Evolutionary conservation across 805 yeast genomes (phyloP).

Genomic region (Yarrowia phangngaensis): DNA sequence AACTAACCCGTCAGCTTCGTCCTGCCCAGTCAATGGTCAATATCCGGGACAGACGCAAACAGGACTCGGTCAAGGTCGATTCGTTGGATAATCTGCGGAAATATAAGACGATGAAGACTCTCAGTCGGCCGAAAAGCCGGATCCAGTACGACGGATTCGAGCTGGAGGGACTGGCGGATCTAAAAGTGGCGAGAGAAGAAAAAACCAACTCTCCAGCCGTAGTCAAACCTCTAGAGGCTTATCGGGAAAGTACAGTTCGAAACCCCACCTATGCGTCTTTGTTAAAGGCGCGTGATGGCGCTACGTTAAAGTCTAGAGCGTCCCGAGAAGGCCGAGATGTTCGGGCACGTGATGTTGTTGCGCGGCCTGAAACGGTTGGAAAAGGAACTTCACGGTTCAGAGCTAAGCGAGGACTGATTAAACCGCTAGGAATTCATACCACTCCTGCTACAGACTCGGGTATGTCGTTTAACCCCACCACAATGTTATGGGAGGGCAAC

Average conservation of each 20-base stretch:
- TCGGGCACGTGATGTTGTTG: not conserved
- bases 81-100: constrained; percentile 6
- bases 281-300: constrained; percentile 8
- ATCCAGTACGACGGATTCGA: constrained; percentile 17
- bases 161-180: constrained; percentile 15
- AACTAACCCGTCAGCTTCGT: not conserved
- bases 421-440: not conserved
- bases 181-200: constrained; percentile 6
- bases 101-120: constrained; percentile 12
- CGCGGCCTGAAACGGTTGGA: too few species aligned
- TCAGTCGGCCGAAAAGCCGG: constrained; percentile 1
- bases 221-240: constrained; percentile 9
- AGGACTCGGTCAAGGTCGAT: constrained; percentile 14
- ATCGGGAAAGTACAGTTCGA: constrained; percentile 12
- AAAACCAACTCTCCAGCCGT: not conserved
- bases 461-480: constrained; percentile 54
- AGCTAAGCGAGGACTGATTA: constrained; percentile 6
- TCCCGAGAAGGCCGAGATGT: not conserved
- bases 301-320: not conserved
- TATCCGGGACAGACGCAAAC: constrained; percentile 9
- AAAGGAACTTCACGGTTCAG: not conserved
- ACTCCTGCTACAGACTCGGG: not conserved
- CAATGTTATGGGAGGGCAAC: constrained; percentile 62
- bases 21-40: constrained; percentile 24
- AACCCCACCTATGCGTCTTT: constrained; percentile 7